Conservation (phyloP, 2,329 filamentous ascomycete genomes). For the Trichoderma pleuroti region DNA sequence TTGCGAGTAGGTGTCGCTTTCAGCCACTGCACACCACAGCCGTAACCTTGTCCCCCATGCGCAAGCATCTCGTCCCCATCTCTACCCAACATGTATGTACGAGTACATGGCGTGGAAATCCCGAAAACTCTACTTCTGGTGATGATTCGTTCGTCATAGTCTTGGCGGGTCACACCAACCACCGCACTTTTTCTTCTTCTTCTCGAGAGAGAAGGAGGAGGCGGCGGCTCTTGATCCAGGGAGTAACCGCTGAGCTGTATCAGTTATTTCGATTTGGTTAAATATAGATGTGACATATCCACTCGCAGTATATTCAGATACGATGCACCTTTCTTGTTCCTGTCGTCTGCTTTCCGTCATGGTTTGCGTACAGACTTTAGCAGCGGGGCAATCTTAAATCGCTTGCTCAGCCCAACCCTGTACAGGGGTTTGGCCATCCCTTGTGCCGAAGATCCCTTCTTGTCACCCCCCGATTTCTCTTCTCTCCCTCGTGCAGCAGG, state of each 20-base stretch:
- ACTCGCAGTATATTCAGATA: background rate
- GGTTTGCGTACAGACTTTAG: conserved; percentile 48
- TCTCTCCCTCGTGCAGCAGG: conserved; percentile 10
- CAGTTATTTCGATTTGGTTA: background rate
- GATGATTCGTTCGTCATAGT: background rate
- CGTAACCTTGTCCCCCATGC: background rate
- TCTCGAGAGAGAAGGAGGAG: background rate
- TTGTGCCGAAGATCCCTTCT: conserved; percentile 17
- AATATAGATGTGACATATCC: background rate
- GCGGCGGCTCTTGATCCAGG: background rate
- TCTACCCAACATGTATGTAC: background rate
- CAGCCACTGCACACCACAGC: background rate
- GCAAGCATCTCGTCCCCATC: background rate
- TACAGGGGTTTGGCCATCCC: conserved; percentile 40
- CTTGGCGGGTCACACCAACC: conserved; percentile 1
- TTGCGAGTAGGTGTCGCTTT: background rate
- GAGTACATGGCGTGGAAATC: background rate
- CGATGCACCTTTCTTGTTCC: background rate
- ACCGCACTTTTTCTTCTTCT: background rate
- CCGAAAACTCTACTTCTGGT: background rate
- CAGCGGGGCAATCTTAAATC: conserved; percentile 48
- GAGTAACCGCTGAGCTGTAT: background rate
- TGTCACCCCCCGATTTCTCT: conserved; percentile 14
- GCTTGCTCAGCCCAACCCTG: conserved; percentile 51
- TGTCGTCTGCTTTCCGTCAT: conserved; percentile 8